Conservation (phyloP, 257 asterid species). For the Nicotiana knightiana region DNA sequence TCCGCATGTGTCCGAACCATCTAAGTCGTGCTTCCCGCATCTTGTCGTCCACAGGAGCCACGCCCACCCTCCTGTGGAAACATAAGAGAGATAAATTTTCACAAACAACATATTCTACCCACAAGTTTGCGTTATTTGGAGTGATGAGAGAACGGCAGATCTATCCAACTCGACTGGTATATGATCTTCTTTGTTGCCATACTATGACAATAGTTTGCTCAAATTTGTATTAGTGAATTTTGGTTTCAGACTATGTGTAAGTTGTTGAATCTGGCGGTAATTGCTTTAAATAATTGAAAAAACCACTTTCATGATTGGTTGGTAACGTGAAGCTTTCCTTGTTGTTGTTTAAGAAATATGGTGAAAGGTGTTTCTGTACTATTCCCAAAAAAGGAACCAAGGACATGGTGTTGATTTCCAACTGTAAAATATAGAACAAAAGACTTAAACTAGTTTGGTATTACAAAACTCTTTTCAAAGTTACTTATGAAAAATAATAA, state of each 20-base stretch:
- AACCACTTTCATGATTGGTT: neutral
- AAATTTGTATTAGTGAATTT: neutral
- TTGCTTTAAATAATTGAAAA: neutral
- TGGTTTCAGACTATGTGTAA: neutral
- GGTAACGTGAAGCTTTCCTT: neutral
- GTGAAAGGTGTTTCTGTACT: neutral
- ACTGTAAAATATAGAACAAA: neutral
- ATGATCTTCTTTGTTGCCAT: neutral
- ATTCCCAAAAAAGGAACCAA: neutral
- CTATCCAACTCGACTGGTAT: neutral
- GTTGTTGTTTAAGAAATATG: neutral
- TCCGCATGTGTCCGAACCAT: too few species aligned
- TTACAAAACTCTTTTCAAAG: neutral
- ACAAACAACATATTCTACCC: neutral
- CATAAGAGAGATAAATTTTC: neutral
- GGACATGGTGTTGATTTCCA: neutral
- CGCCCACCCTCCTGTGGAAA: neutral
- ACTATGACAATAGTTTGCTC: neutral
- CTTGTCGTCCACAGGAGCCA: too few species aligned
- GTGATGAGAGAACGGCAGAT: neutral
- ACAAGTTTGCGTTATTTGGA: neutral
- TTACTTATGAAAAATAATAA: neutral
- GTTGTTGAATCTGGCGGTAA: neutral
- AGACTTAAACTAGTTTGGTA: neutral
- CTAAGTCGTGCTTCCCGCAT: too few species aligned